Conservation (phyloP, 2,329 filamentous ascomycete genomes). For the Stachybotrys elegans region DNA sequence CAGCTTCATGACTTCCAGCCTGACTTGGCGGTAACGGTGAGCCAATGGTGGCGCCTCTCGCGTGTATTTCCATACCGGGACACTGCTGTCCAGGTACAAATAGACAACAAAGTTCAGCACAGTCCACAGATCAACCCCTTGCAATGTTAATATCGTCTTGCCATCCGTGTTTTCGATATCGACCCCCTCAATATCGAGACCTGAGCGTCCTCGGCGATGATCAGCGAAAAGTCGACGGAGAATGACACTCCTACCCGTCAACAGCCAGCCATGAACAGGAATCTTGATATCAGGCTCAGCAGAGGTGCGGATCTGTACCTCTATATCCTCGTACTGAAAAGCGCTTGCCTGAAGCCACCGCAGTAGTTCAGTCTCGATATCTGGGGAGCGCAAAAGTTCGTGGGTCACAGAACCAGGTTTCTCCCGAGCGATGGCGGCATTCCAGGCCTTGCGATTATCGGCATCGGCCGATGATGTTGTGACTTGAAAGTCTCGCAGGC, state of each 20-base stretch:
- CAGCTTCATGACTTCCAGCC: constrained; percentile 83
- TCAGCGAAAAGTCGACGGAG: constrained; percentile 58
- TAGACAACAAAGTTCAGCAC: constrained; percentile 77
- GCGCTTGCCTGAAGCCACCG: constrained; percentile 40
- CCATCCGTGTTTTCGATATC: constrained; percentile 35
- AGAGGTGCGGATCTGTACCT: constrained; percentile 47
- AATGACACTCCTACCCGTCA: constrained; percentile 67
- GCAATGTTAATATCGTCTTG: constrained; percentile 57
- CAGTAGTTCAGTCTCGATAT: constrained; percentile 60
- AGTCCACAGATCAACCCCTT: constrained; percentile 68
- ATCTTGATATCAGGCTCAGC: constrained; percentile 64
- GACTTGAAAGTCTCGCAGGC: constrained; percentile 56
- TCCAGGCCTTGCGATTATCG: constrained; percentile 35
- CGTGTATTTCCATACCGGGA: constrained; percentile 84
- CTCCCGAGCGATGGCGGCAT: constrained; percentile 28
- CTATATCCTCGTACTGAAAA: constrained; percentile 34
- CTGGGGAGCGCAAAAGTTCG: constrained; percentile 55
- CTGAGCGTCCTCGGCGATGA: constrained; percentile 35
- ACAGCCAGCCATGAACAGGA: constrained; percentile 77
- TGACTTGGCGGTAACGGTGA: constrained; percentile 71
- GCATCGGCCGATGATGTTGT: constrained; percentile 26
- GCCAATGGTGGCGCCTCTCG: constrained; percentile 60
- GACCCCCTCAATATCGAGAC: constrained; percentile 21
- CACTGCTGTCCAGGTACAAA: constrained; percentile 70
- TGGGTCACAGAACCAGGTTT: constrained; percentile 46